Evolutionary conservation across 371 early-diverging fungal species (phyloP), one percentile per base, ranked within the genome.

Genomic region (Paraphysoderma sedebokerense): DNA sequence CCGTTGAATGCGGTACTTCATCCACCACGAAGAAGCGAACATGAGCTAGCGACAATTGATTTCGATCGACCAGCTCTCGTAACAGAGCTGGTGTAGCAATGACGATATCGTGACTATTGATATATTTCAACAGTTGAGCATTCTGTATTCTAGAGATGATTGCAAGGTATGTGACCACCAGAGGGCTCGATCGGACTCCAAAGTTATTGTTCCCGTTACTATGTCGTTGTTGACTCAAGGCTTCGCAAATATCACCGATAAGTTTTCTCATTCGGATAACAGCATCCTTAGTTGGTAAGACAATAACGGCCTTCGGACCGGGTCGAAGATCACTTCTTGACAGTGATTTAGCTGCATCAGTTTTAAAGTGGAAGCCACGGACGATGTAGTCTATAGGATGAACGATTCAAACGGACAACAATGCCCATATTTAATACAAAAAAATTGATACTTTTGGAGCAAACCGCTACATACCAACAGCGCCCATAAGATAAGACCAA

Each of bases 341-440:
- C n/a, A n/a, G n/a, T n/a, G n/a, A n/a, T n/a, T n/a, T n/a, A n/a
- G n/a, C n/a, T n/a, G n/a, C n/a, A n/a, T n/a, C n/a, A n/a, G n/a
- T n/a, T 22, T 42, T 28, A 32, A 42, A 42, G 28, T 42, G 42
- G 28, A 17, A 17, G 1, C 42, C 42, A 4, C 42, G 42, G 5
- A 42, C 42, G 31, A 42, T 42, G 42, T 42, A 42, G 42, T 42
- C 42, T 17, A 42, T 42, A 32, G 30, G n/a, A n/a, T n/a, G n/a
- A n/a, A n/a, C n/a, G n/a, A n/a, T n/a, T n/a, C n/a, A n/a, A n/a
- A n/a, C n/a, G n/a, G n/a, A n/a, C n/a, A n/a, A n/a, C n/a, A n/a
- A n/a, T n/a, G n/a, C n/a, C n/a, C n/a, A n/a, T n/a, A n/a, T n/a
- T n/a, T n/a, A n/a, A n/a, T n/a, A n/a, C n/a, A n/a, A n/a, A n/a